Conservation (phyloP, 345 rosid species). For the Populus tremula region DNA sequence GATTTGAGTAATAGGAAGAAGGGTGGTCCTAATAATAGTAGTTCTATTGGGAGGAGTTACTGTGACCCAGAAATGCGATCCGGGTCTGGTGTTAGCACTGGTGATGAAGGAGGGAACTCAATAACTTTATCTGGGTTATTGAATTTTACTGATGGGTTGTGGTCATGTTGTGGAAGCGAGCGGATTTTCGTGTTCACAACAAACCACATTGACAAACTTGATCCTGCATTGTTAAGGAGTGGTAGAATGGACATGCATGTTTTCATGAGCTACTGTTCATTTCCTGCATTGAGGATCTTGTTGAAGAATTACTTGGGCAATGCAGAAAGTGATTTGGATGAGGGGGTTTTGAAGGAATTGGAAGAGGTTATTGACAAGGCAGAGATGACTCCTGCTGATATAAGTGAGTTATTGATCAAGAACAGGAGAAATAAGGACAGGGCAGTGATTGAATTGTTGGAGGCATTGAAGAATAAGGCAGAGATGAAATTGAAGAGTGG, state of each 20-base stretch:
- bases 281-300: slow-evolving; percentile 64
- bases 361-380: slow-evolving; percentile 52
- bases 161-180: slow-evolving; percentile 99
- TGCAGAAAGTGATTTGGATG: slow-evolving; percentile 36
- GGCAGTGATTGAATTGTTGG: slow-evolving; percentile 59
- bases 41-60: slow-evolving; percentile 20
- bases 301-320: slow-evolving; percentile 60
- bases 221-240: slow-evolving; percentile 82
- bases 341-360: slow-evolving; percentile 37
- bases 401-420: slow-evolving; percentile 79
- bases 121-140: slow-evolving; percentile 83
- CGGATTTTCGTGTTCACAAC: slow-evolving; percentile 93
- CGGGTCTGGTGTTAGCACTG: slow-evolving; percentile 37
- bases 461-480: slow-evolving; percentile 43
- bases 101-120: slow-evolving; percentile 47
- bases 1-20: slow-evolving; percentile 65
- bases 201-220: slow-evolving; percentile 86
- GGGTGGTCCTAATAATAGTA: slow-evolving; percentile 9
- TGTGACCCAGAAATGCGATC: slow-evolving; percentile 48
- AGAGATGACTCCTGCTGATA: slow-evolving; percentile 92
- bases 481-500: slow-evolving; percentile 41
- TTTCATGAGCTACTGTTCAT: slow-evolving; percentile 74
- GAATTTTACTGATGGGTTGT: slow-evolving; percentile 92
- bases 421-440: slow-evolving; percentile 52
- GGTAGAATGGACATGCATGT: slow-evolving; percentile 99